Evolutionary conservation across 352 stramenopile species (phyloP), one percentile per base, ranked within the genome.

Genomic region (Lagenidium giganteum): DNA sequence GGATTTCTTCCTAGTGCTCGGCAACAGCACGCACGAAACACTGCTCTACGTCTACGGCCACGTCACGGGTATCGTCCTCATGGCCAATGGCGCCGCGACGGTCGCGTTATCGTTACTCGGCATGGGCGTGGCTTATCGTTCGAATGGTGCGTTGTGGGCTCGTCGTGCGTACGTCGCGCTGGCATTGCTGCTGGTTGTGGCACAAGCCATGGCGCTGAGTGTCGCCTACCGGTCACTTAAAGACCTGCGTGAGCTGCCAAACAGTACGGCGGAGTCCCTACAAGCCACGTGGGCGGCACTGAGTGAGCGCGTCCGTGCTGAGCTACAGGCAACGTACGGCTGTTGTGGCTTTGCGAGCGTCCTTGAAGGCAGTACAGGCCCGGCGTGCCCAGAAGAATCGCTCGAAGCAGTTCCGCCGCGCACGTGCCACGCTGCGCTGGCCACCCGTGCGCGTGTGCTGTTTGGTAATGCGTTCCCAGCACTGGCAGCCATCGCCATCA

Each of bases 261-360:
- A 32, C 17, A 44, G 52, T 8, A 25, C 73, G 7, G 32, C 54
- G 5, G 45, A 47, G 0, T 54, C 40, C 9, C 45, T 82, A 4
- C 35, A 43, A 4, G 43, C 41, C 2, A 29, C 45, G n/a, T 84
- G 71, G 71, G 35, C 49, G 11, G 30, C 42, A 1, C 34, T 84
- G 7, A 46, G 29, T 20, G 24, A 18, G 0, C 35, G 37, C 1
- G 30, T 54, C 1, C 64, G 64, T 20, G 48, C 44, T 0, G 59
- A 71, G n/a, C 36, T 84, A 1, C 57, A 77, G 26, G 41, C 14
- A 5, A 61, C 48, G 5, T 71, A 76, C 40, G 71, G 68, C 17
- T 84, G 71, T 32, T 84, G 71, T 49, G 71, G 71, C 1, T 84
- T 84, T 29, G 21, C 51, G 3, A n/a, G n/a, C n/a, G n/a, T n/a